A percentile compares a stretch with the other conserved stretches of the same genome.
phyloP scores from a whole-genome alignment of 2,329 filamentous ascomycete species.

The Colletotrichum tanaceti region DNA sequence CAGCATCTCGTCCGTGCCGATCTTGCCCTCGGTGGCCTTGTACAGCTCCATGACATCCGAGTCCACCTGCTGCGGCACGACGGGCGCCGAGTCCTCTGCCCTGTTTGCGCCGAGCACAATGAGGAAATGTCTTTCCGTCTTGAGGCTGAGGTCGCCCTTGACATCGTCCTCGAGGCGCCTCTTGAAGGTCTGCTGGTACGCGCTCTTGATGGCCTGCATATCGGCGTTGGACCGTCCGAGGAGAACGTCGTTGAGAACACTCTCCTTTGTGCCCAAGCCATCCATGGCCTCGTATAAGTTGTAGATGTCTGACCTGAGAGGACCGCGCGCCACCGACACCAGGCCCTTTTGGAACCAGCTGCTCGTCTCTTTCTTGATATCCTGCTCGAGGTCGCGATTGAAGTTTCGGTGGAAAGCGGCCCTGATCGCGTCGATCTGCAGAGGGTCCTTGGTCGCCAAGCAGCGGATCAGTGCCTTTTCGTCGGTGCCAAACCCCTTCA shows the following conservation, averaged over 20 bases:
- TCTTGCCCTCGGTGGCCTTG: slow-evolving; percentile 77
- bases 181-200: slow-evolving; percentile 76
- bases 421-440: slow-evolving; percentile 78
- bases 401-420: slow-evolving; percentile 73
- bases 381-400: slow-evolving; percentile 76
- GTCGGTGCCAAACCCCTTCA: slow-evolving; percentile 95
- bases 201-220: slow-evolving; percentile 83
- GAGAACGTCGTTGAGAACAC: slow-evolving; percentile 85
- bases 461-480: slow-evolving; percentile 80
- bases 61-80: slow-evolving; percentile 79
- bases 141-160: slow-evolving; percentile 82
- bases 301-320: slow-evolving; percentile 80
- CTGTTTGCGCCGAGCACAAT: slow-evolving; percentile 81
- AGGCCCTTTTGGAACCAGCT: slow-evolving; percentile 81
- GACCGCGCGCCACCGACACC: slow-evolving; percentile 80
- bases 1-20: slow-evolving; percentile 78
- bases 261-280: slow-evolving; percentile 87
- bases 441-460: slow-evolving; percentile 78
- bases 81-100: slow-evolving; percentile 80
- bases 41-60: slow-evolving; percentile 82
- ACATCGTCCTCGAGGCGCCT: slow-evolving; percentile 78
- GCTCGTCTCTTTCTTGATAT: slow-evolving; percentile 82
- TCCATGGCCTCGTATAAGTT: slow-evolving; percentile 78
- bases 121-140: slow-evolving; percentile 87
- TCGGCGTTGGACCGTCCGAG: slow-evolving; percentile 88